Evolutionary conservation across 2,329 filamentous ascomycete genomes (phyloP).

Genomic region (Venturia carpophila): DNA sequence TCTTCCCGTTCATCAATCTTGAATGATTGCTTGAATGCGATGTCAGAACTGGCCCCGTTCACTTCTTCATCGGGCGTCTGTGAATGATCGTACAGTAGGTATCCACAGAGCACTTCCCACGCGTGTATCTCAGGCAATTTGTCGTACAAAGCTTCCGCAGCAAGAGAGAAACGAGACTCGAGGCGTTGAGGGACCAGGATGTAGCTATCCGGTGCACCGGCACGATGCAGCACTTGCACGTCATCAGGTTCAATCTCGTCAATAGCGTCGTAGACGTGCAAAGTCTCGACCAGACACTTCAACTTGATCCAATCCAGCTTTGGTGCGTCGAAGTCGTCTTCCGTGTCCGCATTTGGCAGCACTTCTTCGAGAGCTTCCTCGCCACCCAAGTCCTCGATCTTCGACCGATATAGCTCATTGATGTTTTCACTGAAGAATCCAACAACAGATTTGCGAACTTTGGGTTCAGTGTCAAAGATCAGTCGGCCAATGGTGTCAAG

Average conservation of each 20-base stretch:
- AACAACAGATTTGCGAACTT: slow-evolving; percentile 81
- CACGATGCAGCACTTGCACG: slow-evolving; percentile 21
- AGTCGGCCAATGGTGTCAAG: slow-evolving; percentile 81
- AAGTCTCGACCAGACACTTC: slow-evolving; percentile 79
- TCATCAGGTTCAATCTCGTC: slow-evolving; percentile 38
- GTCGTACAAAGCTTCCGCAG: slow-evolving; percentile 77
- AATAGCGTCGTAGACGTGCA: slow-evolving; percentile 72
- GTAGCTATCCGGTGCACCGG: slow-evolving; percentile 36
- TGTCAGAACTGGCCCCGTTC: slow-evolving; percentile 52
- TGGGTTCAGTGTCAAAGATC: slow-evolving; percentile 78
- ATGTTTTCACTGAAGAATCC: slow-evolving; percentile 86
- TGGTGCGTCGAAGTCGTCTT: slow-evolving; percentile 65
- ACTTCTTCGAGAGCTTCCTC: slow-evolving; percentile 68
- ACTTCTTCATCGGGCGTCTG: slow-evolving; percentile 42
- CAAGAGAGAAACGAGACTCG: slow-evolving; percentile 78
- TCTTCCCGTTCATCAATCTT: slow-evolving; percentile 72
- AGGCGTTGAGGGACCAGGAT: slow-evolving; percentile 55
- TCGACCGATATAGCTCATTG: slow-evolving; percentile 68
- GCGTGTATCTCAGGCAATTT: slow-evolving; percentile 71
- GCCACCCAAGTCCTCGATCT: slow-evolving; percentile 77
- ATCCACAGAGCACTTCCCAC: slow-evolving; percentile 85
- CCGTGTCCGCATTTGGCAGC: slow-evolving; percentile 48
- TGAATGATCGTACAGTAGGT: slow-evolving; percentile 87
- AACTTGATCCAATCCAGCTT: slow-evolving; percentile 81
- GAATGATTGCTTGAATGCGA: slow-evolving; percentile 61